These are phyloP conservation scores for Pythium phragmiticola DNA, from an alignment of 352 stramenopile genomes.

Conservation along the genomic window DNA sequence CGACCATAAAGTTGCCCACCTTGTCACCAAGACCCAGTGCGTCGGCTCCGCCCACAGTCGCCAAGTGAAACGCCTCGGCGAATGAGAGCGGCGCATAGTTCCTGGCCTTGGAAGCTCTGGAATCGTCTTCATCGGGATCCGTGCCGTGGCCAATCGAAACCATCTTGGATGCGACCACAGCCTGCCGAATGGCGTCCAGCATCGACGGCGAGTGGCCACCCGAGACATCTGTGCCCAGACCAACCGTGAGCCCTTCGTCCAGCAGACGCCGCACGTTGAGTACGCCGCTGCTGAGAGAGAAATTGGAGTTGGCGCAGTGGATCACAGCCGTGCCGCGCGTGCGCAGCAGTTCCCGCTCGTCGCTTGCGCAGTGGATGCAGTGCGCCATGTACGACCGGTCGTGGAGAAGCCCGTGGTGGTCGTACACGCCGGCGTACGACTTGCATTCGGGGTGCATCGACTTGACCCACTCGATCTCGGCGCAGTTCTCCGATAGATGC, in stretches of 20 bases:
- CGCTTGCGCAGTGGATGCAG: slow-evolving; percentile 84
- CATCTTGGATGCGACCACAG: slow-evolving; percentile 89
- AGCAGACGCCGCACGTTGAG: slow-evolving; percentile 78
- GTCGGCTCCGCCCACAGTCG: slow-evolving; percentile 86
- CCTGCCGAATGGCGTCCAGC: slow-evolving; percentile 89
- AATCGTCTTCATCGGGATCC: slow-evolving; percentile 25
- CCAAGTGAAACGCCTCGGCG: slow-evolving; percentile 89
- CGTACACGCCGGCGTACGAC: slow-evolving; percentile 80
- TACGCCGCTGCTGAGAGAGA: slow-evolving; percentile 89
- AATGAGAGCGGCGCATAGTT: slow-evolving; percentile 48
- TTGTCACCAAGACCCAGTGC: slow-evolving; percentile 72
- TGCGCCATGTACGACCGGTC: slow-evolving; percentile 94
- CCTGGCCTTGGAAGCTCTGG: slow-evolving; percentile 1
- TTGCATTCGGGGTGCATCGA: slow-evolving; percentile 77
- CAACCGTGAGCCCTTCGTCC: slow-evolving; percentile 86
- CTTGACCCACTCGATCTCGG: slow-evolving; percentile 87
- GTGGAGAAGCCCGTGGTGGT: slow-evolving; percentile 86
- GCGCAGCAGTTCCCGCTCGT: slow-evolving; percentile 74
- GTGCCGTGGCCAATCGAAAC: slow-evolving; percentile 68
- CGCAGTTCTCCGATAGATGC: slow-evolving; percentile 89
- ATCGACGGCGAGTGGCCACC: slow-evolving; percentile 94
- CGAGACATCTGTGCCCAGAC: slow-evolving; percentile 93
- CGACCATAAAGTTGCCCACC: slow-evolving; percentile 87
- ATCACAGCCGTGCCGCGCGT: slow-evolving; percentile 79
- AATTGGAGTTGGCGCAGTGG: slow-evolving; percentile 95